Percentiles rank a stretch among this genome's conserved stretches.
Conservation (phyloP, 1,284 basidiomycete species). For the Trichosporon coremiiforme region DNA sequence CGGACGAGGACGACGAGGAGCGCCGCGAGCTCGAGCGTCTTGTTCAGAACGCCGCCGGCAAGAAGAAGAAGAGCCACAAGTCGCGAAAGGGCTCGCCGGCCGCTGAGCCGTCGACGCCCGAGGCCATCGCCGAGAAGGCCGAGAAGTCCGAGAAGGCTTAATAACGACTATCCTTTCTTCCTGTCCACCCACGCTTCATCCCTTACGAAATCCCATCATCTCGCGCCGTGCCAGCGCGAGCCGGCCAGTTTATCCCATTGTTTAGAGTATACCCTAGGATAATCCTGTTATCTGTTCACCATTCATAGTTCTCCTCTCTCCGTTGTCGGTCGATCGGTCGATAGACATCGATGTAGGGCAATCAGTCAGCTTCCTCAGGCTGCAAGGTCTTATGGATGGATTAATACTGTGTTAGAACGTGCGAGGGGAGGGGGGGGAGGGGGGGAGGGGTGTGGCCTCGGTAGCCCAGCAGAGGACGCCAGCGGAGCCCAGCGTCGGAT, state of each 20-base stretch:
- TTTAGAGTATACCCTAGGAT: slow-evolving; percentile 15
- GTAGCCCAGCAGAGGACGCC: no score
- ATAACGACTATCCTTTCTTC: not conserved
- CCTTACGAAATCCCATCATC: not conserved
- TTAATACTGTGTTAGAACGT: no score
- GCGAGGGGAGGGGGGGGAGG: no score
- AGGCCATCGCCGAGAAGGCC: not conserved
- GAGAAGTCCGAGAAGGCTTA: not conserved
- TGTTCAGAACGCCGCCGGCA: slow-evolving; percentile 56
- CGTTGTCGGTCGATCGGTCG: not conserved
- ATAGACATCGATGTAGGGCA: slow-evolving; percentile 1
- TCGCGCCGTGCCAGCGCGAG: not conserved
- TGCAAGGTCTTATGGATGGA: not conserved
- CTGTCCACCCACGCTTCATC: not conserved
- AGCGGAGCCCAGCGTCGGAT: no score
- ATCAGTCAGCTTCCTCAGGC: not conserved
- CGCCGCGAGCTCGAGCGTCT: slow-evolving; percentile 82
- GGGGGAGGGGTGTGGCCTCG: no score
- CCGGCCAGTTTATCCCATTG: slow-evolving; percentile 2
- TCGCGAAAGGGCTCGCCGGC: slow-evolving; percentile 32
- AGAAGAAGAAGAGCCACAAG: slow-evolving; percentile 55
- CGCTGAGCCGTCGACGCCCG: not conserved
- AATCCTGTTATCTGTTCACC: not conserved
- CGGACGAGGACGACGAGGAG: slow-evolving; percentile 88
- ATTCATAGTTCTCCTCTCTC: slow-evolving; percentile 5